phyloP scores from a whole-genome alignment of 192 early-diverging fungal species.

The Coemansia erecta region DNA sequence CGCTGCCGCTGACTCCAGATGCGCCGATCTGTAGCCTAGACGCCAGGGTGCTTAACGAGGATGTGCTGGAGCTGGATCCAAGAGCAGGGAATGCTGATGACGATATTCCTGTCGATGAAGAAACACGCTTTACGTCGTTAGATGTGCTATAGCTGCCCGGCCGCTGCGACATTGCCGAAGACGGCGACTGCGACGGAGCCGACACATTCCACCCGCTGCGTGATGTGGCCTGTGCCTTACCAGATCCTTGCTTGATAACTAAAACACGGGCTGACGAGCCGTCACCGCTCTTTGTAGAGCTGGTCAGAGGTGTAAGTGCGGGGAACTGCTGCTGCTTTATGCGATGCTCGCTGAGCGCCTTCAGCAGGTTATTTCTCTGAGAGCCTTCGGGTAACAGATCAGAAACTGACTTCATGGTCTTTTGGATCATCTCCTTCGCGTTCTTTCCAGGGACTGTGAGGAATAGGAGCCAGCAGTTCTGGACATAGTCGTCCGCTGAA shows the following conservation, averaged over 20 bases:
- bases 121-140: too few relatives aligned
- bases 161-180: neutral
- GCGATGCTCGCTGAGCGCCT: conserved; percentile 30
- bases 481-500: conserved; percentile 35
- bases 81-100: too few relatives aligned
- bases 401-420: conserved; percentile 32
- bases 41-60: conserved; percentile 7
- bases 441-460: conserved; percentile 47
- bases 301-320: conserved; percentile 29
- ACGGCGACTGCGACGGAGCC: neutral
- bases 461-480: conserved; percentile 49
- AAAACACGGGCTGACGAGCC: conserved; percentile 20
- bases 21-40: conserved; percentile 13
- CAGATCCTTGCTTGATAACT: conserved; percentile 28
- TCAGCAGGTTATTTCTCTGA: conserved; percentile 18
- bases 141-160: neutral
- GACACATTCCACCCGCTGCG: conserved; percentile 9
- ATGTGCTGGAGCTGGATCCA: neutral
- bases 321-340: conserved; percentile 51
- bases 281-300: conserved; percentile 5
- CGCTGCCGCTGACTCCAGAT: neutral
- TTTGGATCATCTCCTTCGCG: conserved; percentile 51
- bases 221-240: neutral
- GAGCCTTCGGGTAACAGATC: conserved; percentile 25
- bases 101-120: too few relatives aligned